phyloP scores from a whole-genome alignment of 2,329 filamentous ascomycete species.

The Sclerotinia spermophila region DNA sequence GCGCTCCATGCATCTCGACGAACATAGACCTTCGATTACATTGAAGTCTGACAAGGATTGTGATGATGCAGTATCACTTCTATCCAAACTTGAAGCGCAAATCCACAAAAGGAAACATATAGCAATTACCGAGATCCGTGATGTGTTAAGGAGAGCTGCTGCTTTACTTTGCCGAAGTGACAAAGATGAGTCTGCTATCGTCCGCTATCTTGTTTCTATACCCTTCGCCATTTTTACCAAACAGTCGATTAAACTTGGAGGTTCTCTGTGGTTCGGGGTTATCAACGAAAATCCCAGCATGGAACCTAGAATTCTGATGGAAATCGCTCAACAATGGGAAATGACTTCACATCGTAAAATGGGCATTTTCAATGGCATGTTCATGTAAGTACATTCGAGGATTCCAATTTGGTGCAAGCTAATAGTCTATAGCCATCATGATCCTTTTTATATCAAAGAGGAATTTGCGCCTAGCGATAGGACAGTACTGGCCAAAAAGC shows the following conservation, averaged over 20 bases:
- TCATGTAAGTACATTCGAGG: slow-evolving; percentile 50
- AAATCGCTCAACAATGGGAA: slow-evolving; percentile 91
- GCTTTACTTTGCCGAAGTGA: slow-evolving; percentile 78
- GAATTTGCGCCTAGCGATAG: slow-evolving; percentile 93
- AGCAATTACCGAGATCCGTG: slow-evolving; percentile 70
- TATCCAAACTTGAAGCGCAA: slow-evolving; percentile 70
- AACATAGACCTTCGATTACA: slow-evolving; percentile 39
- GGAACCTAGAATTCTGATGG: slow-evolving; percentile 78
- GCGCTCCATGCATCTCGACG: slow-evolving; percentile 54
- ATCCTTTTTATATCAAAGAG: slow-evolving; percentile 87
- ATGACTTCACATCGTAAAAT: slow-evolving; percentile 70
- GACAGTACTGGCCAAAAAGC: slow-evolving; percentile 66
- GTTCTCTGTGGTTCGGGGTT: slow-evolving; percentile 93
- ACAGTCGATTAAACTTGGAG: slow-evolving; percentile 90
- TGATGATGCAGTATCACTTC: slow-evolving; percentile 58
- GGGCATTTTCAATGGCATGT: slow-evolving; percentile 73
- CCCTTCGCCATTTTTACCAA: slow-evolving; percentile 93
- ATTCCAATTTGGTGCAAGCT: slow-evolving; percentile 29
- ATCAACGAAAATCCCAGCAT: slow-evolving; percentile 93
- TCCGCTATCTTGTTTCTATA: slow-evolving; percentile 85
- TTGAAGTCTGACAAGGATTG: slow-evolving; percentile 53
- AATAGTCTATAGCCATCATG: slow-evolving; percentile 54
- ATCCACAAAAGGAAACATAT: slow-evolving; percentile 67
- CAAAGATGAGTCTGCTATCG: slow-evolving; percentile 71
- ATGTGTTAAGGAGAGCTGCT: slow-evolving; percentile 79